These are phyloP conservation scores for Saprolegnia diclina DNA, from an alignment of 352 stramenopile species.

Conservation along the genomic window DNA sequence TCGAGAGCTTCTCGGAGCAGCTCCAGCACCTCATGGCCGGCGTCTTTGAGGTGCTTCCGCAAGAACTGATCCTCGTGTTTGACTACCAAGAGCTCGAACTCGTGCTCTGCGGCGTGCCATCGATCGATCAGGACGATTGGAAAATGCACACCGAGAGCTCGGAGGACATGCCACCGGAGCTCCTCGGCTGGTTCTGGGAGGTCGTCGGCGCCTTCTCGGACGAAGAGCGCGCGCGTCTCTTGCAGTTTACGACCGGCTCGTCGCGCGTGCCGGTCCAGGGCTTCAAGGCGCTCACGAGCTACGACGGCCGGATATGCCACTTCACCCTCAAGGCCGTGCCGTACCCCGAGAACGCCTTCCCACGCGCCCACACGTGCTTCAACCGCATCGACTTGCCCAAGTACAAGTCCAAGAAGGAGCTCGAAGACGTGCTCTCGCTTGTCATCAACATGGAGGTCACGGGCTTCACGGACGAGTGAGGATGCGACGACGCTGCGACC, in stretches of 20 bases:
- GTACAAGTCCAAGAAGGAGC: slow-evolving; percentile 88
- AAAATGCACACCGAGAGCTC: slow-evolving; percentile 85
- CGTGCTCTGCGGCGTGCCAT: slow-evolving; percentile 71
- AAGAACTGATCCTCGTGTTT: slow-evolving; percentile 78
- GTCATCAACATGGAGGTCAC: slow-evolving; percentile 94
- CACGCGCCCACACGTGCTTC: slow-evolving; percentile 45
- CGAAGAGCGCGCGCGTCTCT: slow-evolving; percentile 44
- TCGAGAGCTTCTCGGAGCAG: slow-evolving; percentile 92
- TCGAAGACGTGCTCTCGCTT: slow-evolving; percentile 90
- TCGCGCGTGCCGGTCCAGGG: slow-evolving; percentile 57
- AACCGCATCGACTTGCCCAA: slow-evolving; percentile 87
- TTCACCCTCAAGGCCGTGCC: slow-evolving; percentile 59
- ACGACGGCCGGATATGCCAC: slow-evolving; percentile 52
- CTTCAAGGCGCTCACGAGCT: slow-evolving; percentile 57
- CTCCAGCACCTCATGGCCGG: slow-evolving; percentile 88
- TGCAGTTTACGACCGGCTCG: slow-evolving; percentile 54
- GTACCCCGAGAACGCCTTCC: slow-evolving; percentile 50
- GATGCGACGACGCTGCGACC: background rate
- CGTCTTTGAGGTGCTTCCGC: slow-evolving; percentile 97
- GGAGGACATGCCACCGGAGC: slow-evolving; percentile 63
- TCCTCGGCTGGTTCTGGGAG: slow-evolving; percentile 73
- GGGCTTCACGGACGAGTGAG: slow-evolving; percentile 81
- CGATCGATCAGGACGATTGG: slow-evolving; percentile 80
- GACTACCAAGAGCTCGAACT: slow-evolving; percentile 80
- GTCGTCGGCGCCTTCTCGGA: slow-evolving; percentile 49